Evolutionary conservation across 257 asterid genomes (phyloP).

Genomic region (Rehmannia glutinosa): DNA sequence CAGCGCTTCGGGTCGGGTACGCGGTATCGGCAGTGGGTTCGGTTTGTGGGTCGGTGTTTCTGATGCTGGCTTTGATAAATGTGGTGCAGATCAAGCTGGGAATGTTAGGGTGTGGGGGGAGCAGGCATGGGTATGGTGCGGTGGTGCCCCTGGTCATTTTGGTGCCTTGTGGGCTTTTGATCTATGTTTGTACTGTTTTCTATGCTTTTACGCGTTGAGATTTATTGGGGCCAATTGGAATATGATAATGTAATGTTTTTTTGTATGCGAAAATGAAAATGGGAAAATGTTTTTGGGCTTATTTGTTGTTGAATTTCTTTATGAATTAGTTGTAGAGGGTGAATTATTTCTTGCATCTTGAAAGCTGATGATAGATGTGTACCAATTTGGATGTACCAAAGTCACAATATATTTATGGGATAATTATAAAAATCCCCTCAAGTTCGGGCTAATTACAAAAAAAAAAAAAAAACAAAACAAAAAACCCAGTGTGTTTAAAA

Average conservation of each 20-base stretch:
- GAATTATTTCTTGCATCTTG: too few relatives aligned
- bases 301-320: too few relatives aligned
- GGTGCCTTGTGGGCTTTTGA: conserved; percentile 64
- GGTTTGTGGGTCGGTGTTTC: conserved; percentile 60
- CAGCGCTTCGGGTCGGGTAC: conserved; percentile 70
- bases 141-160: conserved; percentile 70
- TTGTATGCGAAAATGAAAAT: background rate
- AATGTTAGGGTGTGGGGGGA: conserved; percentile 68
- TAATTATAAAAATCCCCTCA: too few relatives aligned
- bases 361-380: too few relatives aligned
- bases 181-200: conserved; percentile 56
- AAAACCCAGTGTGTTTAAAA: too few relatives aligned
- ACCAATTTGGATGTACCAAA: too few relatives aligned
- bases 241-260: too few relatives aligned
- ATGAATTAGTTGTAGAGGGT: too few relatives aligned
- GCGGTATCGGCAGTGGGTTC: conserved; percentile 77
- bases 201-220: conserved; percentile 76
- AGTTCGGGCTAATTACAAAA: too few relatives aligned
- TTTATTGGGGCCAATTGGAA: background rate
- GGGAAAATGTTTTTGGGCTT: too few relatives aligned
- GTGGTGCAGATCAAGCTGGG: conserved; percentile 94
- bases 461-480: too few relatives aligned
- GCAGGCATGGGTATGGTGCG: conserved; percentile 60
- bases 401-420: too few relatives aligned
- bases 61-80: conserved; percentile 79